Evolutionary conservation across 176 grass and related monocot genomes (phyloP).

Genomic region (Panicum miliaceum): DNA sequence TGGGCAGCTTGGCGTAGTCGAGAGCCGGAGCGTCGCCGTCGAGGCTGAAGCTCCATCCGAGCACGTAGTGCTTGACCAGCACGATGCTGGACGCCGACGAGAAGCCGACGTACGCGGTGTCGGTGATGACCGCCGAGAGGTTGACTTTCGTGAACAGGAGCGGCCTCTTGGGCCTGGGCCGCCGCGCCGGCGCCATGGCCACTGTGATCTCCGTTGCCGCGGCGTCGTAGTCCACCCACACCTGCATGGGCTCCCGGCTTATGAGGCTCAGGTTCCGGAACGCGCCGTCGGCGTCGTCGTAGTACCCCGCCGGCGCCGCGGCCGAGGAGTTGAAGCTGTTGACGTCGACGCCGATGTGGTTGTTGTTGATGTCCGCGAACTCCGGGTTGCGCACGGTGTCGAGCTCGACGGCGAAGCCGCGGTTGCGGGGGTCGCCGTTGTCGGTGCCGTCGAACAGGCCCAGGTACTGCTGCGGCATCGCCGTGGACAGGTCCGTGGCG

Average conservation of each 20-base stretch:
- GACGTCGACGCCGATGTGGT: constrained; percentile 58
- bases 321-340: constrained; percentile 57
- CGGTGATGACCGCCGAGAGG: constrained; percentile 37
- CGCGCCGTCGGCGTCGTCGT: constrained; percentile 9
- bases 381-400: constrained; percentile 59
- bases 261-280: constrained; percentile 45
- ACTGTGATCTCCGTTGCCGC: constrained; percentile 11
- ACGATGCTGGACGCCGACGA: constrained; percentile 59
- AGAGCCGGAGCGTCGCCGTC: constrained; percentile 32
- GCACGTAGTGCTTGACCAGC: constrained; percentile 51
- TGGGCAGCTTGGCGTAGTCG: constrained; percentile 45
- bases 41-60: constrained; percentile 57
- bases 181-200: constrained; percentile 39
- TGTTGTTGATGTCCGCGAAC: constrained; percentile 55
- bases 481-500: constrained; percentile 28
- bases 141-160: constrained; percentile 16
- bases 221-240: constrained; percentile 54
- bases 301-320: constrained; percentile 43
- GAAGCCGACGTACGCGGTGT: constrained; percentile 46
- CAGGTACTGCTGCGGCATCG: constrained; percentile 54
- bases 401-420: constrained; percentile 46
- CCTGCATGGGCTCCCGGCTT: constrained; percentile 52
- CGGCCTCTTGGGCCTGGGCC: constrained; percentile 14
- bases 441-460: constrained; percentile 48
- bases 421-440: constrained; percentile 50